Base-by-base conservation (phyloP, 768 basidiomycete species). In the Naganishia onofrii region DNA sequence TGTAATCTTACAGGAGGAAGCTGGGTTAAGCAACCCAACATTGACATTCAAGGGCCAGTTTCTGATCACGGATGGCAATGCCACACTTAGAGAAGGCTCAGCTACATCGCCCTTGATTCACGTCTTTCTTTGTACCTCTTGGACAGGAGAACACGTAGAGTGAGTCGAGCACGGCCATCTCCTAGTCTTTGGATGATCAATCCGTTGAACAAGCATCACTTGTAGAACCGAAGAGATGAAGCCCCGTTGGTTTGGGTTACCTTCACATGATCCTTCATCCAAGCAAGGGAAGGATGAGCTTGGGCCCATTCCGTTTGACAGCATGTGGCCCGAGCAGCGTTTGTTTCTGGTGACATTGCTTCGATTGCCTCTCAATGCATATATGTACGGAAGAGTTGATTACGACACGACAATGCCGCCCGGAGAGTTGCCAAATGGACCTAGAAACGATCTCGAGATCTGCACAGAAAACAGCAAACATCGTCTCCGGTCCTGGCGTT, bases 211-310 rank as follows among this genome's bases (percentile, higher is more conserved):
- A 13, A 12, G 12, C 6, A 7, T 51, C 23, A 26, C 3, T 7
- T 36, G n/a, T 71, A 93, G 92, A 74, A 87, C 89, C 0, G 91
- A 93, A 36, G 92, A 94, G 77, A 94, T 94, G 92, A 84, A 84
- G 23, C 92, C 92, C 0, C 77, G 87, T 75, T 94, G 92, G 92
- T 92, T 91, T 76, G 81, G 84, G 19, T 73, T 84, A 10, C 74
- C 69, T 17, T 63, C 38, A 29, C n/a, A 42, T 13, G 23, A 15
- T 12, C 23, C 60, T 15, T 17, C 42, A 42, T 42, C 42, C 21
- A 3, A 26, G 9, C 13, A 26, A 15, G 28, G 36, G 15, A 17
- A 36, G 26, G 38, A 63, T 13, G 60, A 36, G 9, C 60, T 63
- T 17, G 38, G 46, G 17, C 15, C 23, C 13, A 63, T 63, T 44